These are phyloP conservation scores for Aspergillus sclerotiicarbonarius DNA, from an alignment of 495 filamentous ascomycete species.

Conservation along the genomic window DNA sequence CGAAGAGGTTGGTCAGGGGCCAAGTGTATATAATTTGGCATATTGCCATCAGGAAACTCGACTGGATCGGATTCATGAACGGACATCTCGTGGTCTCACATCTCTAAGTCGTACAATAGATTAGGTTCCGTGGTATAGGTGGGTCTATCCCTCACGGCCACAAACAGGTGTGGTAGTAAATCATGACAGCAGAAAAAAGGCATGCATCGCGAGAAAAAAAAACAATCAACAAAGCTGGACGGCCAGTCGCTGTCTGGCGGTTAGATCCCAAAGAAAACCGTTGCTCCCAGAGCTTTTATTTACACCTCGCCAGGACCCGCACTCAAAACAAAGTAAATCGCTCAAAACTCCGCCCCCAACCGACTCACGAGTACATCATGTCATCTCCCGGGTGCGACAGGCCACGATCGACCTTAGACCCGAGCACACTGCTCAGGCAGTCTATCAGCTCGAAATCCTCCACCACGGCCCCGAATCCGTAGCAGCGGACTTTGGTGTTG, in stretches of 20 bases:
- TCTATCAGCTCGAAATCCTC: conserved; percentile 93
- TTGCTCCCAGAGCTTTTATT: conserved; percentile 18
- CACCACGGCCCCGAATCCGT: conserved; percentile 69
- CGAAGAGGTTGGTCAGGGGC: background rate
- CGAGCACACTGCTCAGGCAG: conserved; percentile 72
- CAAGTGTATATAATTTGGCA: background rate
- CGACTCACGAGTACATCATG: conserved; percentile 35
- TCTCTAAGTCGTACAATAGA: background rate
- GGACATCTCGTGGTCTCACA: background rate
- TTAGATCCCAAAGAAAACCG: conserved; percentile 2
- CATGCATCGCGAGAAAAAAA: background rate
- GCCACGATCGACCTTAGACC: conserved; percentile 55
- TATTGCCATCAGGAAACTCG: background rate
- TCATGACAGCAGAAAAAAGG: too few relatives aligned
- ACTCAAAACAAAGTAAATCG: background rate
- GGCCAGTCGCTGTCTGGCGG: background rate
- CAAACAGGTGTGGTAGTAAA: too few relatives aligned
- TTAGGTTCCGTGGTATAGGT: too few relatives aligned
- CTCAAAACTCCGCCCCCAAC: background rate
- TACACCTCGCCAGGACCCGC: conserved; percentile 5
- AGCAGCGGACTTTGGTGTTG: conserved; percentile 80
- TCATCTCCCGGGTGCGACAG: conserved; percentile 32
- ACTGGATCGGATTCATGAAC: background rate
- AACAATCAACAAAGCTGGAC: background rate
- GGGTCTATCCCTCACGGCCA: too few relatives aligned